These are phyloP conservation scores for Arbutus unedo DNA, from an alignment of 148 eudicot genomes.

Conservation along the genomic window DNA sequence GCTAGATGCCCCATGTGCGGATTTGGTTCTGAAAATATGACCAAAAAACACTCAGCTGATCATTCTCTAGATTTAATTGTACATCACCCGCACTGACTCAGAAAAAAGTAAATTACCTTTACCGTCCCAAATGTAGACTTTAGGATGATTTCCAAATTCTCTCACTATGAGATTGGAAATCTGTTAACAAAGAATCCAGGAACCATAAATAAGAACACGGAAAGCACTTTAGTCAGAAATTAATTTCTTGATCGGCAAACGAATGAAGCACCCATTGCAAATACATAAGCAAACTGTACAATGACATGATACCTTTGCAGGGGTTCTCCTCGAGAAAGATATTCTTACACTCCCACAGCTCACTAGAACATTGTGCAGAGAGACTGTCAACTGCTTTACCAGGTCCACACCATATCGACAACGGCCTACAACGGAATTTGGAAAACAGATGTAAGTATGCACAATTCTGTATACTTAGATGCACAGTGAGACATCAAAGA, in stretches of 20 bases:
- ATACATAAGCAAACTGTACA: background rate
- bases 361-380: slow-evolving; percentile 64
- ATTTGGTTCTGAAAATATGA: slow-evolving; percentile 62
- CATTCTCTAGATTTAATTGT: background rate
- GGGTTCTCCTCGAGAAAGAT: slow-evolving; percentile 93
- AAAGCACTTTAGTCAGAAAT: background rate
- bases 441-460: background rate
- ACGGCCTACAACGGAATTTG: slow-evolving; percentile 44
- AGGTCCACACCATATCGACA: slow-evolving; percentile 88
- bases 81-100: background rate
- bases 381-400: slow-evolving; percentile 65
- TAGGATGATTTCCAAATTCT: slow-evolving; percentile 81
- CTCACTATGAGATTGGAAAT: slow-evolving; percentile 57
- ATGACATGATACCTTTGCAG: slow-evolving; percentile 58
- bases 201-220: background rate
- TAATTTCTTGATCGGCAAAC: background rate
- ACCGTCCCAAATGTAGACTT: slow-evolving; percentile 86
- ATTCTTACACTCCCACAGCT: slow-evolving; percentile 90
- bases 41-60: background rate
- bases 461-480: background rate
- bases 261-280: background rate
- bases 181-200: slow-evolving; percentile 31
- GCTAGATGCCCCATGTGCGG: slow-evolving; percentile 98
- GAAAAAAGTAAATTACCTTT: slow-evolving; percentile 56
- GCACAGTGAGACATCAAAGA: background rate